A percentile compares a stretch with the other conserved stretches of the same genome.
These are phyloP conservation scores for Zygosaccharomyces bisporus DNA, from an alignment of 805 yeast genomes.

Conservation along the genomic window DNA sequence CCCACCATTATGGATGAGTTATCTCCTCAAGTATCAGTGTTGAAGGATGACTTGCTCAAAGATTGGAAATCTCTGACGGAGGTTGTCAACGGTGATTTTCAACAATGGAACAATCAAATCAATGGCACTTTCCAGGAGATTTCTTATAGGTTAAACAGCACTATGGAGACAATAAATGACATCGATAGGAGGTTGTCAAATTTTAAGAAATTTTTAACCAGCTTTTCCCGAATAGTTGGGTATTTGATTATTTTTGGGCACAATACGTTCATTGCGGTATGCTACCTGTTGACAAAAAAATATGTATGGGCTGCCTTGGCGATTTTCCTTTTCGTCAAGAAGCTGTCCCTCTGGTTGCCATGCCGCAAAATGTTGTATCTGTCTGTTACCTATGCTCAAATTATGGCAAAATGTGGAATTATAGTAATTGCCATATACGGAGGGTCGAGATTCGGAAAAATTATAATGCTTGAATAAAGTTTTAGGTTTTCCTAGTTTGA, in stretches of 20 bases:
- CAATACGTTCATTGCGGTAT: constrained; percentile 2
- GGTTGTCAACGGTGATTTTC: constrained; percentile 14
- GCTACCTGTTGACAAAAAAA: neutral
- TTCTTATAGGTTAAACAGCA: constrained; percentile 14
- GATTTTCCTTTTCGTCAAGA: neutral
- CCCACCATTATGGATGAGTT: constrained; percentile 14
- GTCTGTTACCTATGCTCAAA: neutral
- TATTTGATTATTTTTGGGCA: constrained; percentile 1
- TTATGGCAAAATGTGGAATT: constrained; percentile 12
- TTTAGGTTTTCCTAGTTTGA: neutral
- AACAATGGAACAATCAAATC: constrained; percentile 19
- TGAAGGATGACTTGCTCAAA: constrained; percentile 25
- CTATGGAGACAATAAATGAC: constrained; percentile 15
- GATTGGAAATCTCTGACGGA: constrained; percentile 16
- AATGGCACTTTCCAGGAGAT: constrained; percentile 15
- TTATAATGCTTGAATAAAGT: constrained; percentile 6
- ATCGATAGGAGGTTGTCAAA: constrained; percentile 15
- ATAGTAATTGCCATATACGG: constrained; percentile 13
- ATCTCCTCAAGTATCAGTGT: constrained; percentile 34
- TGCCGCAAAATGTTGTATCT: neutral
- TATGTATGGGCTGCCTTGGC: constrained; percentile 6
- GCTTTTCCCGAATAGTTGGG: constrained; percentile 7
- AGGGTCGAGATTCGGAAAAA: constrained; percentile 15
- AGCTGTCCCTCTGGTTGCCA: neutral
- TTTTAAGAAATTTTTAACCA: constrained; percentile 7